Evolutionary conservation across 192 early-diverging fungal genomes (phyloP).

Genomic region (Coemansia sp.): DNA sequence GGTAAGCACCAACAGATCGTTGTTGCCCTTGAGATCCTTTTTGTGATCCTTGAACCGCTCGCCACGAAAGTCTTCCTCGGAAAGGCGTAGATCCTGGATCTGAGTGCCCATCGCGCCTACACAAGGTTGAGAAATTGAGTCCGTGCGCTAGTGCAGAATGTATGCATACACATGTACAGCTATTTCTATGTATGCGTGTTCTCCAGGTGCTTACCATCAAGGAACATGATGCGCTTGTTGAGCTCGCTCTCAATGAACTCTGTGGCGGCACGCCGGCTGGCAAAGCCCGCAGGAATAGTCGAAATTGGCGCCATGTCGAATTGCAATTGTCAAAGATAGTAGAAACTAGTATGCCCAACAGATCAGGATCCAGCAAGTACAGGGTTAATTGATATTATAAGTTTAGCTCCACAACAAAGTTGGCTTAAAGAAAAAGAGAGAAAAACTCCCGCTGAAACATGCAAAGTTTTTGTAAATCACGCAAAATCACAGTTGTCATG

Average conservation of each 20-base stretch:
- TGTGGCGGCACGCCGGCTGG: conserved; percentile 47
- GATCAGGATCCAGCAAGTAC: not conserved
- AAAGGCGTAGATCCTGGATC: conserved; percentile 80
- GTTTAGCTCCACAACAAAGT: not conserved
- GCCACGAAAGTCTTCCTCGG: conserved; percentile 83
- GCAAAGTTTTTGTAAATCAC: conserved; percentile 11
- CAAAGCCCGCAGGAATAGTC: conserved; percentile 37
- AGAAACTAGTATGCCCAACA: too few species aligned
- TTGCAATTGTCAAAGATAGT: conserved; percentile 1
- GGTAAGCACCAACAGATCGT: conserved; percentile 91
- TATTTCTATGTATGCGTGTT: not conserved
- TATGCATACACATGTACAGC: not conserved
- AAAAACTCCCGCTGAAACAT: not conserved
- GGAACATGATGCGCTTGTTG: conserved; percentile 87
- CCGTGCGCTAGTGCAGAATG: not conserved
- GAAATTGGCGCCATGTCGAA: conserved; percentile 30
- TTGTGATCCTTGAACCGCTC: conserved; percentile 79
- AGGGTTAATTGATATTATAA: conserved; percentile 2
- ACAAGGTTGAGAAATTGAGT: not conserved
- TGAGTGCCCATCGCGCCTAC: conserved; percentile 86
- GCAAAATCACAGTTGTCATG: conserved; percentile 3
- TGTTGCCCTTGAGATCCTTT: conserved; percentile 93
- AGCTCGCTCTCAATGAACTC: conserved; percentile 76
- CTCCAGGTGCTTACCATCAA: conserved; percentile 71
- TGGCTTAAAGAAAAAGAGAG: not conserved